Base-by-base conservation (phyloP, 306 rosid genomes). In the Castanospermum australe region DNA sequence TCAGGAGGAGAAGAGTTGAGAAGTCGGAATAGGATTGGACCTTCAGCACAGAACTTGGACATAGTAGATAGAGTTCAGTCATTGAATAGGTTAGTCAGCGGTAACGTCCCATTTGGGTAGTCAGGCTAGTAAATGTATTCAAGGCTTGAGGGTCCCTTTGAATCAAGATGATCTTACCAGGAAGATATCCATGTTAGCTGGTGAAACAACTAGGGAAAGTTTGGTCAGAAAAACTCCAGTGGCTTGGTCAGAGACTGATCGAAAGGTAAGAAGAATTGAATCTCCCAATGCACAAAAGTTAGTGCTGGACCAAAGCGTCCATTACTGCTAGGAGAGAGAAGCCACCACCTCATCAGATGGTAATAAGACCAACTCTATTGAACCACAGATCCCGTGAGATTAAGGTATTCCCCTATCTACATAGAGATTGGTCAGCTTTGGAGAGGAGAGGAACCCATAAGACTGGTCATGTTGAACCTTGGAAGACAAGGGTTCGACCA, bases 71-170 rank as follows among this genome's bases (percentile, higher is more conserved):
- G 78, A 59, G 66, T 55, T 3, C 73, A 74, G 79, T 85, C 87
- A n/a, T n/a, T 51, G 51, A 86, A 76, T 25, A 66, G 47, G 62
- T 56, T 72, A 61, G 71, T 17, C 11, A 68, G 78, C n/a, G 36
- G 65, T 50, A 55, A 76, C 30, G 61, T n/a, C 56, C 61, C n/a
- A 63, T 41, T 67, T 74, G 47, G 21, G 35, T 51, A 79, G 71
- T 71, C 79, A 74, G 39, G 35, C 71, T 13, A 75, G 85, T 28
- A 79, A 87, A 14, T 81, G 68, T 60, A 85, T 91, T 22, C 90
- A 80, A 0, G 92, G 93, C 12, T 77, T 87, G 13, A 83, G 92
- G 83, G 82, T 93, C 32, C 85, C 91, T 54, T 48, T 68, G 35
- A 66, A 65, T 73, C 83, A 48, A 48, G 72, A 67, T 54, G 47